Conservation (phyloP, 1,139 yeast species). For the Saccharomyces hybrid region DNA sequence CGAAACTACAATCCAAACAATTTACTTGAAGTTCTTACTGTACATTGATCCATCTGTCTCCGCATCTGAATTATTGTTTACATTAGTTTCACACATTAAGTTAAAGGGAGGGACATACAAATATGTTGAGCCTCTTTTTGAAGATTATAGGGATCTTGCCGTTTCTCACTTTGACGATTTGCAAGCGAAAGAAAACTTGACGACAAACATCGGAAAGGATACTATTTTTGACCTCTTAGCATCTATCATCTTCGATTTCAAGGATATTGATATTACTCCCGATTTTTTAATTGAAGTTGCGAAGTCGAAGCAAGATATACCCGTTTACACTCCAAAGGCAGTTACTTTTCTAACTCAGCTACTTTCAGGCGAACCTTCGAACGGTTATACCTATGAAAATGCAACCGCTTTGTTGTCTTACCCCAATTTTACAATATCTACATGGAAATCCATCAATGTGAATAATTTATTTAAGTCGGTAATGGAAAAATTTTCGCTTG, state of each 20-base stretch:
- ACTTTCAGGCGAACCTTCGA: neutral
- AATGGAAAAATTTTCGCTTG: slow-evolving; percentile 15
- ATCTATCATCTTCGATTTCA: slow-evolving; percentile 16
- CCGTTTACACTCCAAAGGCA: neutral
- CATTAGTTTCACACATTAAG: slow-evolving; percentile 28
- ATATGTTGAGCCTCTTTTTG: slow-evolving; percentile 14
- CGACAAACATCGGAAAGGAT: slow-evolving; percentile 5
- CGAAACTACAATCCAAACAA: slow-evolving; percentile 44
- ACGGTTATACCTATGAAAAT: neutral
- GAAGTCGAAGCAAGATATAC: slow-evolving; percentile 6
- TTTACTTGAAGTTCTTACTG: slow-evolving; percentile 42
- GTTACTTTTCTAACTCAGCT: neutral
- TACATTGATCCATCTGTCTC: slow-evolving; percentile 27
- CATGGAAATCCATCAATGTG: slow-evolving; percentile 19
- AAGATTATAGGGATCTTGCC: slow-evolving; percentile 17
- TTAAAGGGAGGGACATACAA: slow-evolving; percentile 13
- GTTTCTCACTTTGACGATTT: slow-evolving; percentile 11
- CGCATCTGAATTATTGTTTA: slow-evolving; percentile 29
- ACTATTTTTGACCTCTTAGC: slow-evolving; percentile 12
- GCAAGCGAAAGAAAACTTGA: slow-evolving; percentile 1
- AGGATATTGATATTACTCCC: slow-evolving; percentile 7
- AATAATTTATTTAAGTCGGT: slow-evolving; percentile 15
- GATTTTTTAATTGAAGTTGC: slow-evolving; percentile 31
- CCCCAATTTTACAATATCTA: slow-evolving; percentile 11
- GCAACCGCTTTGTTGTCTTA: slow-evolving; percentile 8